A percentile compares a stretch with the other conserved stretches of the same genome.
Conservation (phyloP, 129 eudicot species). For the Tanacetum coccineum region DNA sequence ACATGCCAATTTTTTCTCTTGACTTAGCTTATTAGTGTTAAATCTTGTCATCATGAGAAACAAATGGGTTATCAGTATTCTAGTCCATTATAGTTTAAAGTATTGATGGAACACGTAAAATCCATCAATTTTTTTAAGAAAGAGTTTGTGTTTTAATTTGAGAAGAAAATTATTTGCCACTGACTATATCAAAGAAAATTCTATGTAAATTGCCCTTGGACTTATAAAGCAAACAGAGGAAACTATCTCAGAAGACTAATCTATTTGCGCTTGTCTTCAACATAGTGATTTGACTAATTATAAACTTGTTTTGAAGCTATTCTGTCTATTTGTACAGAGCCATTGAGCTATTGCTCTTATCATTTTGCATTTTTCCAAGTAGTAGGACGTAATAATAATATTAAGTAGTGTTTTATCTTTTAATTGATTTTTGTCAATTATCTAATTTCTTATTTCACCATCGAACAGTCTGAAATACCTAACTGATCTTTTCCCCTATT, state of each 20-base stretch:
- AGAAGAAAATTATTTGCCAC: not conserved
- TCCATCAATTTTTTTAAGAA: not conserved
- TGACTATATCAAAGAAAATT: not conserved
- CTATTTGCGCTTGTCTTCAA: too few species aligned
- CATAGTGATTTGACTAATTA: too few species aligned
- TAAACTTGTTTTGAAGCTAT: too few species aligned
- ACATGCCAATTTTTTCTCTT: not conserved
- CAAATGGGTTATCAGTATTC: not conserved
- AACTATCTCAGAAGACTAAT: too few species aligned
- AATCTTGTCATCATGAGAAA: not conserved
- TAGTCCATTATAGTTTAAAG: not conserved
- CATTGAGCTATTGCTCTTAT: too few species aligned
- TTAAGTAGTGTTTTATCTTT: not conserved
- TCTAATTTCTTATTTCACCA: not conserved
- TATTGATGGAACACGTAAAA: not conserved
- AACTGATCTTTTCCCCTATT: constrained; percentile 16
- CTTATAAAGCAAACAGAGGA: too few species aligned
- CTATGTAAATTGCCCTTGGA: not conserved
- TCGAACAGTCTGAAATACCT: not conserved
- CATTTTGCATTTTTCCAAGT: too few species aligned
- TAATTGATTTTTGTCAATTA: not conserved
- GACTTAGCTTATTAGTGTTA: not conserved
- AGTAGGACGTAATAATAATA: not conserved
- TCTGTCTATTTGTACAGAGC: too few species aligned
- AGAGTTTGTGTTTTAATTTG: not conserved